Base-by-base conservation (phyloP, 495 filamentous ascomycete species). In the Usnea hakonensis region DNA sequence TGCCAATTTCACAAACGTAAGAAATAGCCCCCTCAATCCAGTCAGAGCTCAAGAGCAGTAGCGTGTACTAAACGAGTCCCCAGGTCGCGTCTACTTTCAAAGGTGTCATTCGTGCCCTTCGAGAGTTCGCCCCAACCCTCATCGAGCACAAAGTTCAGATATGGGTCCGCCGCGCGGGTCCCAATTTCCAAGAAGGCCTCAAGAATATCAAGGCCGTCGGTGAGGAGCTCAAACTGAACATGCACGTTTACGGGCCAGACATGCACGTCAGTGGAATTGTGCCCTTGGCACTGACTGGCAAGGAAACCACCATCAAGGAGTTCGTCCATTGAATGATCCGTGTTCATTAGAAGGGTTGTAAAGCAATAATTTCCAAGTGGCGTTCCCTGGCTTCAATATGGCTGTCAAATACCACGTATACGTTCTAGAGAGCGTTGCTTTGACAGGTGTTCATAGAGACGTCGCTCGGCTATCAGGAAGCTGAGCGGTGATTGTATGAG, bases 141-240 rank as follows among this genome's bases (percentile, higher is more conserved):
- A 85, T 85, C 74, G 95, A 97, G 84, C 94, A 99, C 87, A 95
- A 95, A 70, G 91, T 94, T 63, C 88, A 95, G 76, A 97, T 99
- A 82, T 99, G 95, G 95, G 91, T 99, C 70, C 91, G 94, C 71
- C 94, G 94, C 82, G 94, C 94, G 54, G 94, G 94, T 64, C 94
- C 94, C 76, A 99, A 99, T 82, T 99, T 95, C 83, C 94, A 99
- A 78, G 94, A 99, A 79, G 94, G 94, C 79, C 85, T 99, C 64
- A 96, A 96, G 83, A 99, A 97, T 83, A 96, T 99, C 83, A 97
- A 97, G 84, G 83, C 87, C 50, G 92, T 95, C 57, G 93, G 91
- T 43, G 83, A 91, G 71, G 94, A 97, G 78, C 85, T 99, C 38
- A 90, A 88, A 69, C 81, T 99, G 38, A 80, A 92, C 72, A 95